A percentile compares a stretch with the other conserved stretches of the same genome.
phyloP scores from a whole-genome alignment of 2,329 filamentous ascomycete species.

The Herpotrichia juniperi region DNA sequence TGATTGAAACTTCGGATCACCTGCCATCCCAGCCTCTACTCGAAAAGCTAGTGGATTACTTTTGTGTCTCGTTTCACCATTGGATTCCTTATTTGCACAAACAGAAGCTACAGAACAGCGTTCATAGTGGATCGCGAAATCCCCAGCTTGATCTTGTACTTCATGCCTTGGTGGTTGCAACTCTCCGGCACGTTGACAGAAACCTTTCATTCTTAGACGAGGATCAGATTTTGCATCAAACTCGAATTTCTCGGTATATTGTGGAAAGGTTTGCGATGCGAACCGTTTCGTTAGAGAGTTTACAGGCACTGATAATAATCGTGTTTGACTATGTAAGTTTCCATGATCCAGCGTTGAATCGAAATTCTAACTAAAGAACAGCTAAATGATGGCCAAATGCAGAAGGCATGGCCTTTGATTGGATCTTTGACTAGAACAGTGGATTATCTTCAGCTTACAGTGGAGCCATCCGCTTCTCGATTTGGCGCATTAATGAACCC shows the following conservation, averaged over 20 bases:
- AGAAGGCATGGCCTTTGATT: constrained; percentile 39
- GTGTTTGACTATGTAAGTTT: constrained; percentile 38
- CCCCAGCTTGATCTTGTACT: constrained; percentile 29
- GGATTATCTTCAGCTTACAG: constrained; percentile 39
- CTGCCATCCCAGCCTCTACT: constrained; percentile 33
- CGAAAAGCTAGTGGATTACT: constrained; percentile 34
- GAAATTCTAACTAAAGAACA: constrained; percentile 4
- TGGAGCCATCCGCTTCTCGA: constrained; percentile 31
- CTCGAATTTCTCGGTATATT: constrained; percentile 32
- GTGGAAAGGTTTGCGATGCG: constrained; percentile 35
- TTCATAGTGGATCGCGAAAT: constrained; percentile 21
- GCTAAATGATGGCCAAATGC: constrained; percentile 37
- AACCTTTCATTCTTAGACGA: constrained; percentile 27
- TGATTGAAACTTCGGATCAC: constrained; percentile 30
- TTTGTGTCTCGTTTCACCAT: constrained; percentile 41
- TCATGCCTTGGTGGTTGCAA: constrained; percentile 34
- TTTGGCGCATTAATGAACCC: constrained; percentile 37
- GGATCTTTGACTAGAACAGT: constrained; percentile 42
- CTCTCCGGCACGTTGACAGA: constrained; percentile 35
- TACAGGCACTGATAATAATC: constrained; percentile 38
- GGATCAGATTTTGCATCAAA: constrained; percentile 33
- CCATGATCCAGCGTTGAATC: background rate
- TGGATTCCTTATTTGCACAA: constrained; percentile 44
- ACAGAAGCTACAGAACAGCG: constrained; percentile 30
- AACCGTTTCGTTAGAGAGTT: constrained; percentile 33